A percentile compares a stretch with the other conserved stretches of the same genome.
phyloP scores from a whole-genome alignment of 345 rosid genomes.

The Litchi chinensis region DNA sequence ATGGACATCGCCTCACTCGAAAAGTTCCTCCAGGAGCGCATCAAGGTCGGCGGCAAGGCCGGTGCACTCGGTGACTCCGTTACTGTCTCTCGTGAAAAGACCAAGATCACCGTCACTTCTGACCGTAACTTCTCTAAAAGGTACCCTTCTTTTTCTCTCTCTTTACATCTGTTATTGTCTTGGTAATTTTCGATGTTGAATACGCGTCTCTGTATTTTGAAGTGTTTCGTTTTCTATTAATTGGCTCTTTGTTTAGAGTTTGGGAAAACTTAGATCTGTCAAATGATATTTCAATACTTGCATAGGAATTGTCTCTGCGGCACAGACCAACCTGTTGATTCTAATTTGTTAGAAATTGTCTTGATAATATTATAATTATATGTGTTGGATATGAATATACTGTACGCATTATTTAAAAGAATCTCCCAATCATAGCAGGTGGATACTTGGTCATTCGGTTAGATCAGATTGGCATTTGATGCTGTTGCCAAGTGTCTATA shows the following conservation, averaged over 20 bases:
- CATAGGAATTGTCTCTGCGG: neutral
- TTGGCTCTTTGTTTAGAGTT: neutral
- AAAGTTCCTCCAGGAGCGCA: conserved; percentile 80
- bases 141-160: conserved; percentile 26
- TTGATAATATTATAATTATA: neutral
- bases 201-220: neutral
- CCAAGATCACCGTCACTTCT: conserved; percentile 59
- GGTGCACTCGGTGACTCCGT: conserved; percentile 74
- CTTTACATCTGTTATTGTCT: neutral
- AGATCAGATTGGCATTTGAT: neutral
- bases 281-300: neutral
- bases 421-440: neutral
- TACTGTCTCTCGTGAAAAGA: conserved; percentile 50
- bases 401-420: neutral
- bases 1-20: conserved; percentile 82
- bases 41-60: conserved; percentile 85
- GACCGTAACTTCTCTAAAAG: conserved; percentile 69
- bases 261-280: conserved; percentile 2
- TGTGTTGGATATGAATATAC: neutral
- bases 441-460: neutral
- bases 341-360: neutral
- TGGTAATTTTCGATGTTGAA: neutral
- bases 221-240: neutral
- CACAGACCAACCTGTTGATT: neutral
- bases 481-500: neutral